phyloP scores from a whole-genome alignment of 2,329 filamentous ascomycete species.

The Westerdykella aurantiaca region DNA sequence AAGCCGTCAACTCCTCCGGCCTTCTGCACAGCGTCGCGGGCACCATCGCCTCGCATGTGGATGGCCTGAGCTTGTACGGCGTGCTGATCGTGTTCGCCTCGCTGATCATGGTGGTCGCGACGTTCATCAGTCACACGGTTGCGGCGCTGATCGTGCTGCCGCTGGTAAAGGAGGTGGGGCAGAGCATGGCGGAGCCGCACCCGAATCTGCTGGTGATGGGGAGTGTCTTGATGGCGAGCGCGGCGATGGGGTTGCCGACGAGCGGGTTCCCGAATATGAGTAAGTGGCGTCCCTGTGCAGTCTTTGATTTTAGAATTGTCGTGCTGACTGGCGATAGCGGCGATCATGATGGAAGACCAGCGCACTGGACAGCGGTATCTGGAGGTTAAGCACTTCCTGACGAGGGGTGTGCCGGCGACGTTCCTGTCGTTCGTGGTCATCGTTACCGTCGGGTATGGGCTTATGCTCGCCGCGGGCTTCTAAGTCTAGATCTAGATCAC shows the following conservation, averaged over 20 bases:
- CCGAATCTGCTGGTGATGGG: conserved; percentile 95
- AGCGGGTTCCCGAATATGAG: conserved; percentile 99
- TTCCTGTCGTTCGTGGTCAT: conserved; percentile 76
- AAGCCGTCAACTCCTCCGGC: conserved; percentile 89
- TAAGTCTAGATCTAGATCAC: conserved; percentile 24
- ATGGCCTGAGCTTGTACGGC: conserved; percentile 75
- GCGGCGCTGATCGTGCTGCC: conserved; percentile 92
- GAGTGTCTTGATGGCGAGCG: conserved; percentile 90
- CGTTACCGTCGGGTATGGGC: conserved; percentile 80
- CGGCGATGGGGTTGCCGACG: conserved; percentile 95
- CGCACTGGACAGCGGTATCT: conserved; percentile 87
- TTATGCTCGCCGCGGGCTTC: conserved; percentile 73
- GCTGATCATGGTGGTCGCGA: conserved; percentile 86
- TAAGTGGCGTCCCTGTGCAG: conserved; percentile 49
- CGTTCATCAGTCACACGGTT: conserved; percentile 96
- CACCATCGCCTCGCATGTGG: conserved; percentile 66
- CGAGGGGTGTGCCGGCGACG: conserved; percentile 82
- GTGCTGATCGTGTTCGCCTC: conserved; percentile 79
- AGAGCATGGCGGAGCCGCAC: conserved; percentile 77
- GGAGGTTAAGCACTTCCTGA: conserved; percentile 89
- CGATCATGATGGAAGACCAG: conserved; percentile 98
- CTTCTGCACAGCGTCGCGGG: conserved; percentile 82
- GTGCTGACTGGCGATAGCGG: conserved; percentile 52
- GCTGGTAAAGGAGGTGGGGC: conserved; percentile 79
- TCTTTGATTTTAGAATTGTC: conserved; percentile 9